Evolutionary conservation across 78 protist genomes (phyloP), one percentile per base, ranked within the genome.

Genomic region (Neovahlkampfia damariscottae): DNA sequence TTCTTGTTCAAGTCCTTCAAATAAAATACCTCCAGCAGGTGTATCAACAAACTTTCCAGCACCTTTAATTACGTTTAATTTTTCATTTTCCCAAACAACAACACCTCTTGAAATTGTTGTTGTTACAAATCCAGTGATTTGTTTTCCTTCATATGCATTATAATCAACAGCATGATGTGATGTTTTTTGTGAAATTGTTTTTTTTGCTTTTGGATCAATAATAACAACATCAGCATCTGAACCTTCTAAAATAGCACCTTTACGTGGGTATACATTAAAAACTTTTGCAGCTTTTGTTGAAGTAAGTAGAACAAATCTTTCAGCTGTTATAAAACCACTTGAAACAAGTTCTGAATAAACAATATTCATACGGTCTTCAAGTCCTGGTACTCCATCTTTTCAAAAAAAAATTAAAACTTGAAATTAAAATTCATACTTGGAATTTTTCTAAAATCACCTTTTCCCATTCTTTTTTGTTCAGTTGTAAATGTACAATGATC

Each of bases 281-380:
- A 92, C 82, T 36, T 59, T 35, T 30, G 94, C 94, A 2, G 94
- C 90, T 9, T 83, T 78, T 5, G 93, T 50, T 31, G 85, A 76
- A 2, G 93, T 88, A n/a, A 82, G 89, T 32, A 88, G 78, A 1
- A 92, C 94, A 29, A 86, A 89, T 40, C 73, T 66, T 31, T 70
- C 9, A 32, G 62, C 28, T 31, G 81, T 68, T 31, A 78, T 40
- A 10, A 38, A 7, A 28, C 82, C 82, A 2, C 76, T 35, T 10
- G 67, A 2, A 3, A 88, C 90, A 32, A 85, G 88, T 19, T 78
- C 72, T 30, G 84, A 89, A 88, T 88, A 91, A 40, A 91, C 85
- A 36, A 85, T 70, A 9, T 88, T 30, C 94, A 87, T 90, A 75
- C 96, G 80, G 68, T 91, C 96, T 28, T 91, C 91, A 19, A 91